Conservation (phyloP, 2,329 filamentous ascomycete genomes). For the Chlorencoelia australis region DNA sequence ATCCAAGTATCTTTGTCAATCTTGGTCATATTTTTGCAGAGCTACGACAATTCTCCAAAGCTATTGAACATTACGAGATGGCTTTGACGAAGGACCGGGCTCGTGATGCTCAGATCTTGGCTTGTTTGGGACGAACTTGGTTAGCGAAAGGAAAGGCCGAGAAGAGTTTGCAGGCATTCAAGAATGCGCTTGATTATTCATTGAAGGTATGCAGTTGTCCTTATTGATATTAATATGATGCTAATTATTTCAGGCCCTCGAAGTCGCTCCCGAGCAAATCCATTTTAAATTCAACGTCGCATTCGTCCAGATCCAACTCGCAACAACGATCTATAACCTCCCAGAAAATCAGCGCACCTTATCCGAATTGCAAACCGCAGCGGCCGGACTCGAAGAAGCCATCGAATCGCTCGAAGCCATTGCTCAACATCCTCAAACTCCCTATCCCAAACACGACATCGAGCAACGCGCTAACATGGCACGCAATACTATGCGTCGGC, state of each 20-base stretch:
- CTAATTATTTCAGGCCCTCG: conserved; percentile 50
- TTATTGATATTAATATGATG: conserved; percentile 1
- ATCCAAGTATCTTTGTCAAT: conserved; percentile 83
- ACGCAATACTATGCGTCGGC: conserved; percentile 84
- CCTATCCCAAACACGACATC: conserved; percentile 82
- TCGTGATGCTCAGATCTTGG: conserved; percentile 54
- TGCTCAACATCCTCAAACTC: conserved; percentile 54
- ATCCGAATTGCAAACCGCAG: conserved; percentile 70
- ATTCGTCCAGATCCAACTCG: conserved; percentile 92
- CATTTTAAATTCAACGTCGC: conserved; percentile 97
- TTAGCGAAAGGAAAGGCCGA: conserved; percentile 56
- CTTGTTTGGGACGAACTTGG: conserved; percentile 65
- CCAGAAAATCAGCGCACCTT: conserved; percentile 68
- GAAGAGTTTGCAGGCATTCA: conserved; percentile 50
- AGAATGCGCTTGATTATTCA: conserved; percentile 52
- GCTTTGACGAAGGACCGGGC: conserved; percentile 54
- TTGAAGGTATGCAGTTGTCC: conserved; percentile 41
- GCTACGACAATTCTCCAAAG: conserved; percentile 78
- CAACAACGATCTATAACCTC: conserved; percentile 66
- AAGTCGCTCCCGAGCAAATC: conserved; percentile 69
- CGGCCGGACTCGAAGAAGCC: conserved; percentile 72
- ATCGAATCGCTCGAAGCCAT: conserved; percentile 63
- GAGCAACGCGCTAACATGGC: conserved; percentile 97
- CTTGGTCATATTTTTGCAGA: conserved; percentile 89
- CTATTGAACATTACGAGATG: conserved; percentile 89